These are phyloP conservation scores for Brassica carinata DNA, from an alignment of 345 rosid genomes.

Conservation along the genomic window DNA sequence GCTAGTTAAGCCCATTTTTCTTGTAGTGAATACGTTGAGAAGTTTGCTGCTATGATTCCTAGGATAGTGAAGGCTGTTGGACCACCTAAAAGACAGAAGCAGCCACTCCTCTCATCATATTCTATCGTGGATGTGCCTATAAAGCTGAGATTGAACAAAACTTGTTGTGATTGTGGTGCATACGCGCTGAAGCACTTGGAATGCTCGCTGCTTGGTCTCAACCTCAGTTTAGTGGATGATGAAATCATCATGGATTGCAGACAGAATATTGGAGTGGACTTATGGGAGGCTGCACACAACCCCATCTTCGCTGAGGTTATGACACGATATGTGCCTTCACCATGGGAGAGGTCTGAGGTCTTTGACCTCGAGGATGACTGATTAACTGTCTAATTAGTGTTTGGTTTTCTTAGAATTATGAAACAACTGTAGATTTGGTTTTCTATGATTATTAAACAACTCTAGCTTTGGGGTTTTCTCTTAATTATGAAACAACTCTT, in stretches of 20 bases:
- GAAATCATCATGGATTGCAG: neutral
- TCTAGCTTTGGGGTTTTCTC: too few species aligned
- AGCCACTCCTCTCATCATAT: neutral
- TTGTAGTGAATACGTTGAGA: neutral
- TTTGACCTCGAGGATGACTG: neutral
- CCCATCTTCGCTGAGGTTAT: neutral
- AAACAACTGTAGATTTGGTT: too few species aligned
- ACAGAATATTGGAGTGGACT: neutral
- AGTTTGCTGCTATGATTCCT: neutral
- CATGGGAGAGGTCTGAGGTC: neutral
- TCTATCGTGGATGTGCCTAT: neutral
- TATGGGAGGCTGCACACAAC: neutral
- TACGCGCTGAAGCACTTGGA: neutral
- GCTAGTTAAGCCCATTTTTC: neutral
- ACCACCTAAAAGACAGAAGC: neutral
- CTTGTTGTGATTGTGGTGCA: neutral
- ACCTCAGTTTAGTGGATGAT: neutral
- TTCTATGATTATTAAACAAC: too few species aligned
- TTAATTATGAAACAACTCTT: too few species aligned
- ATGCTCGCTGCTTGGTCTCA: neutral
- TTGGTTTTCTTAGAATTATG: neutral
- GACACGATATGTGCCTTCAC: neutral
- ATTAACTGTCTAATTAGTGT: neutral
- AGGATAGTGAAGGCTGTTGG: neutral
- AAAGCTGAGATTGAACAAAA: neutral